phyloP scores from a whole-genome alignment of 305 asterid genomes.

The Fraxinus sp. region DNA sequence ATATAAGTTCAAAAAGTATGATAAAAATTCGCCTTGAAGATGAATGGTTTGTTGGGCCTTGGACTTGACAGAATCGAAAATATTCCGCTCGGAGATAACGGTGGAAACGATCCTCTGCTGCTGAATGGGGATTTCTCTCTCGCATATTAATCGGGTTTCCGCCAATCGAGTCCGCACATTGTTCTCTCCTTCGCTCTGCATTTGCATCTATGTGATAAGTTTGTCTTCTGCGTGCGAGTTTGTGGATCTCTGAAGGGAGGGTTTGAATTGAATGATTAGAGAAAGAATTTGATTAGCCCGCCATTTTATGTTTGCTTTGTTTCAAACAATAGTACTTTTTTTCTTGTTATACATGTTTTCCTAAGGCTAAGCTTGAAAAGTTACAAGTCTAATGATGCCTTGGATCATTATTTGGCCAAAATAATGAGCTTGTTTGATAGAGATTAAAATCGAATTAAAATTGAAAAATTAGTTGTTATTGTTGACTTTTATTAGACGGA shows the following conservation, averaged over 20 bases:
- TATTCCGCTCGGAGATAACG: slow-evolving; percentile 22
- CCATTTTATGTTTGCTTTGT: slow-evolving; percentile 34
- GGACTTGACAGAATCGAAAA: slow-evolving; percentile 44
- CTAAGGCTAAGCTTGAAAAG: not conserved
- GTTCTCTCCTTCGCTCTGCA: slow-evolving; percentile 47
- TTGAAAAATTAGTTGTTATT: no score
- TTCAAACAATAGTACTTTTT: not conserved
- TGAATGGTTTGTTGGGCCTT: slow-evolving; percentile 53
- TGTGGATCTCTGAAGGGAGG: not conserved
- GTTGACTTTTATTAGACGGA: no score
- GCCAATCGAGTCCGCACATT: slow-evolving; percentile 45
- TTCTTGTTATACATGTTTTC: no score
- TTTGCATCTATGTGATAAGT: slow-evolving; percentile 14
- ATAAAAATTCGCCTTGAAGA: slow-evolving; percentile 48
- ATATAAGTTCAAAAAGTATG: not conserved
- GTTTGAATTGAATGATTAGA: not conserved
- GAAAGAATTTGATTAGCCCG: slow-evolving; percentile 39
- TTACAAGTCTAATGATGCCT: not conserved
- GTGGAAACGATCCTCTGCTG: slow-evolving; percentile 56
- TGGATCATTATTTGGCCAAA: no score
- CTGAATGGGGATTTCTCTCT: slow-evolving; percentile 60
- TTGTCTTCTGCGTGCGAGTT: not conserved
- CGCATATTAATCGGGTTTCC: slow-evolving; percentile 61
- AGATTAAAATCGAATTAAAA: no score
- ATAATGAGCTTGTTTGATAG: no score